These are phyloP conservation scores for Nannochloropsis salina DNA, from an alignment of 108 stramenopile genomes.

Conservation along the genomic window DNA sequence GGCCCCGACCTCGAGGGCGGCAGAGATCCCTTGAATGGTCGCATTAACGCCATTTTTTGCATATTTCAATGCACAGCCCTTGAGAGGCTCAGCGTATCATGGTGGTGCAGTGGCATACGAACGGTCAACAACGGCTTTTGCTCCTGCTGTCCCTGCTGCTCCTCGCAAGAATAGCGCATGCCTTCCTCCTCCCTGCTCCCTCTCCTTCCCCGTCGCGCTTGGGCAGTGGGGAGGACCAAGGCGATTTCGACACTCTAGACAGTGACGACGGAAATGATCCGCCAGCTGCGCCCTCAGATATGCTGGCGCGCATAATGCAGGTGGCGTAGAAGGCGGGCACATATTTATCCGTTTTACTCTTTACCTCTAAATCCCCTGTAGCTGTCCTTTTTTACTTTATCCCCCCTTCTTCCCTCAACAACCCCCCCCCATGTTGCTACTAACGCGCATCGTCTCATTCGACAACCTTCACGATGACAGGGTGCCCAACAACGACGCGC, in stretches of 20 bases:
- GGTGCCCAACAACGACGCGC: background rate
- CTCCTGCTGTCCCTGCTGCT: background rate
- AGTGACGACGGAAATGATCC: background rate
- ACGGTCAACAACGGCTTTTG: background rate
- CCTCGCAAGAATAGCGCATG: background rate
- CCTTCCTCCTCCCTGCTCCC: background rate
- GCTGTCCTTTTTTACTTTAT: background rate
- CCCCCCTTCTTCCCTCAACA: background rate
- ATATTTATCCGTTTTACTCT: background rate
- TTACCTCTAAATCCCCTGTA: background rate
- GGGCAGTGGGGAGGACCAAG: background rate
- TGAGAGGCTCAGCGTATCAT: no score
- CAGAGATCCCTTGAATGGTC: no score
- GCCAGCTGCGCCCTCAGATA: background rate
- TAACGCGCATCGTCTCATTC: no score
- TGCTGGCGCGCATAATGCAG: conserved; percentile 17
- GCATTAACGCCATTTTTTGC: no score
- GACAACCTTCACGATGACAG: background rate
- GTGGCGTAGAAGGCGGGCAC: background rate
- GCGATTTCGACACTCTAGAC: background rate
- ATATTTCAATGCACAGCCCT: no score
- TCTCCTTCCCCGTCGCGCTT: background rate
- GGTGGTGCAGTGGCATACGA: no score
- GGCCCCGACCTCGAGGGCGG: no score
- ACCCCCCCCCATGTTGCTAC: background rate